Percentiles rank a stretch among this genome's conserved stretches.
Conservation (phyloP, 2,329 filamentous ascomycete species). For the Neofusicoccum cordaticola region DNA sequence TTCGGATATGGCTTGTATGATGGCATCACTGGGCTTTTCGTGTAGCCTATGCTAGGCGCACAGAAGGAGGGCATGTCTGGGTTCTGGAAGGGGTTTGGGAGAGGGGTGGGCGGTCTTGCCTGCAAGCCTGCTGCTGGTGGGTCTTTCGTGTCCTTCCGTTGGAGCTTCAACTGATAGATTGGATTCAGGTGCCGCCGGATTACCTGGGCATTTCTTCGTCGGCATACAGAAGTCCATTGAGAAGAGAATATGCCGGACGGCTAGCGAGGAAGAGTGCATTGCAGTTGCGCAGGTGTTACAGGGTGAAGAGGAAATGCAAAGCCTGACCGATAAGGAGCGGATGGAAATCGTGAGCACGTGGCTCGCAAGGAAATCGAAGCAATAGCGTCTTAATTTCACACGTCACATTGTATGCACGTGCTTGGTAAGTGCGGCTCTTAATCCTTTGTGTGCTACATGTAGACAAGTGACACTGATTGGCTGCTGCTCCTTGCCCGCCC, state of each 20-base stretch:
- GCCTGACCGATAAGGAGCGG: not conserved
- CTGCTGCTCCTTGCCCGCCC: too few relatives aligned
- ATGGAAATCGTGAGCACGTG: not conserved
- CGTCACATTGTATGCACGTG: too few relatives aligned
- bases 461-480: too few relatives aligned
- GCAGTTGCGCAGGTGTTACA: not conserved
- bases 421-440: too few relatives aligned
- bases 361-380: not conserved
- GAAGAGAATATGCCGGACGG: not conserved
- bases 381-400: not conserved
- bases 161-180: not conserved
- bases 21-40: slow-evolving; percentile 25
- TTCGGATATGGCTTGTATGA: slow-evolving; percentile 24
- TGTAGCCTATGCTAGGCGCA: slow-evolving; percentile 24
- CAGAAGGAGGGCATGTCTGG: slow-evolving; percentile 24
- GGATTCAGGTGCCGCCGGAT: not conserved
- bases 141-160: not conserved
- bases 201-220: not conserved
- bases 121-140: slow-evolving; percentile 21
- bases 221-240: not conserved
- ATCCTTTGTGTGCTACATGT: too few relatives aligned
- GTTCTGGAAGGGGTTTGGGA: slow-evolving; percentile 27
- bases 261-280: not conserved
- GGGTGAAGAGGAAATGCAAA: not conserved
- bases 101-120: slow-evolving; percentile 26